Evolutionary conservation across 768 basidiomycete genomes (phyloP), one percentile per base, ranked within the genome.

Genomic region (Xerocomellus intermedius): DNA sequence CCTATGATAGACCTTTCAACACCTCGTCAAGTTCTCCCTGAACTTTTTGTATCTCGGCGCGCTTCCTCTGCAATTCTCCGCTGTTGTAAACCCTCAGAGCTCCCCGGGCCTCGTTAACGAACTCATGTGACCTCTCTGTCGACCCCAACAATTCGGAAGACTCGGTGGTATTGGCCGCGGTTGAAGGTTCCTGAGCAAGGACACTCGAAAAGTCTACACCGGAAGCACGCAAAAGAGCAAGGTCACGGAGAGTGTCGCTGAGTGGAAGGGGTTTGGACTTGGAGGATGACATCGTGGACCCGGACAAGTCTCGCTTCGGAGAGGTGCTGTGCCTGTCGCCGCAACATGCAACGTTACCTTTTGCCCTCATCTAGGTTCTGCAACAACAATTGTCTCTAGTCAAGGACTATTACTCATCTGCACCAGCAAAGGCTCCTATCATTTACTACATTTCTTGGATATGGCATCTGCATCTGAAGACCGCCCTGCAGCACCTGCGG

Each of bases 201-300:
- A 76, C 48, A 9, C 44, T 52, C 6, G 73, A 63, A 17, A 81
- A 59, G 56, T 79, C 73, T 42, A 80, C 55, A 22, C 79, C 81
- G 10, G 85, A 82, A 26, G 82, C 82, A 38, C 86, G 81, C 19
- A 91, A 73, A 32, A 89, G 69, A 6, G 89, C 88, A 22, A 92
- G 80, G 69, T 92, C 90, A 13, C 79, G 84, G 36, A 91, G 76
- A 8, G 82, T 83, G 52, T 83, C 79, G 24, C 62, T 51, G 42
- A 89, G 76, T 8, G 82, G 73, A 39, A 91, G 75, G 13, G 83
- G 79, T 51, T 64, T 67, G 26, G 63, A 50, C 73, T 72, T 74
- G 75, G 60, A 59, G 5, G 69, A 56, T 12, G 57, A 60, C 65
- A 67, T 67, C 6, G 50, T 53, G 49, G 47, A 33, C 33, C 12